phyloP scores from a whole-genome alignment of 176 grass and related monocot genomes.

The Phoenix roebelenii region DNA sequence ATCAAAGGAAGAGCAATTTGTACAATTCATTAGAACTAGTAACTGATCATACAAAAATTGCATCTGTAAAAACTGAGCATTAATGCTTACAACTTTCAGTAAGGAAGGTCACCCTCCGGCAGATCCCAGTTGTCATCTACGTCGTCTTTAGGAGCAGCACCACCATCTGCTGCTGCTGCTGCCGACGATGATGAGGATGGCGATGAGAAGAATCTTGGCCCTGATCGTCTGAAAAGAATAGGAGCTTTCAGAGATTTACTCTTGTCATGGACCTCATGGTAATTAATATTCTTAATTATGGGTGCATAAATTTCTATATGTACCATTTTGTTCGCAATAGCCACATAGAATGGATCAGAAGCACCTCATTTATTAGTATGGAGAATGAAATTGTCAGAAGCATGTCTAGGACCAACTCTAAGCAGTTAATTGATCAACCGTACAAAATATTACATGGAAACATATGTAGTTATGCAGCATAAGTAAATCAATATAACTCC shows the following conservation, averaged over 20 bases:
- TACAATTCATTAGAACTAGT: too few species aligned
- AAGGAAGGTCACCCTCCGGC: conserved; percentile 27
- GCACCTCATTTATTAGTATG: too few species aligned
- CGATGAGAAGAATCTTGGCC: conserved; percentile 26
- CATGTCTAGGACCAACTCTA: too few species aligned
- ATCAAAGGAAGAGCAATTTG: too few species aligned
- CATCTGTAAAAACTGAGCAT: neutral
- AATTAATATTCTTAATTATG: neutral
- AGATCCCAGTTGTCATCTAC: conserved; percentile 57
- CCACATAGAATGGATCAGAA: too few species aligned
- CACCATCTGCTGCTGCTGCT: conserved; percentile 26
- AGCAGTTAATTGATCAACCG: too few species aligned
- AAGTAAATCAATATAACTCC: too few species aligned
- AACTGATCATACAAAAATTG: neutral
- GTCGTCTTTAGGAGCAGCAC: conserved; percentile 33
- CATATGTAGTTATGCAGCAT: too few species aligned
- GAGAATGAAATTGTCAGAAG: too few species aligned
- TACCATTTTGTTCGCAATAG: too few species aligned
- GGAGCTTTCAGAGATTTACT: neutral
- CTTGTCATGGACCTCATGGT: neutral
- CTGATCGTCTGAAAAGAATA: conserved; percentile 9
- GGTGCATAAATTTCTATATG: too few species aligned
- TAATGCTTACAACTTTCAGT: conserved; percentile 24
- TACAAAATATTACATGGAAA: too few species aligned
- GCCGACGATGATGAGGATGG: neutral